Evolutionary conservation across 176 grass and related monocot genomes (phyloP).

Genomic region (Oryza glumipatula): DNA sequence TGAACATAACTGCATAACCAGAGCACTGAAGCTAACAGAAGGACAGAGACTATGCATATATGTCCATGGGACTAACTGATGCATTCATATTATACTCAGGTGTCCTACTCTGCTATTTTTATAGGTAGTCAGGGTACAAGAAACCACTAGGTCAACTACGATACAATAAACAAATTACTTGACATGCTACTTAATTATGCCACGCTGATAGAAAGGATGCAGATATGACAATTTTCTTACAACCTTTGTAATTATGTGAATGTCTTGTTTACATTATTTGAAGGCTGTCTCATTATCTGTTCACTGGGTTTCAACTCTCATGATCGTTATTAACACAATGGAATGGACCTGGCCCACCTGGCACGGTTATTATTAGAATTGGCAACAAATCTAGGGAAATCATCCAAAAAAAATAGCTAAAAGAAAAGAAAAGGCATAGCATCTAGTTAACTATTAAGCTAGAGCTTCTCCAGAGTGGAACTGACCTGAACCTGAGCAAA

Average conservation of each 20-base stretch:
- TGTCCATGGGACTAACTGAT: not conserved
- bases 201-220: constrained; percentile 1
- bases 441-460: not conserved
- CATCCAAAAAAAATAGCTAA: no score
- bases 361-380: not conserved
- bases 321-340: not conserved
- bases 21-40: constrained; percentile 11
- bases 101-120: not conserved
- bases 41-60: not conserved
- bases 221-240: constrained; percentile 7
- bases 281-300: not conserved
- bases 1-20: constrained; percentile 22
- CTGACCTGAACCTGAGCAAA: not conserved
- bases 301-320: not conserved
- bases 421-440: no score
- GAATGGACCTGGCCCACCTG: not conserved
- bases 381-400: no score
- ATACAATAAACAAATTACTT: constrained; percentile 13
- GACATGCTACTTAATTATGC: not conserved
- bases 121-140: constrained; percentile 22
- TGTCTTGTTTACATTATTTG: not conserved
- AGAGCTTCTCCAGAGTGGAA: not conserved
- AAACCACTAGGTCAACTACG: not conserved
- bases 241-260: not conserved
- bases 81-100: not conserved